Base-by-base conservation (phyloP, 352 stramenopile genomes). In the Phytophthora colocasiae region DNA sequence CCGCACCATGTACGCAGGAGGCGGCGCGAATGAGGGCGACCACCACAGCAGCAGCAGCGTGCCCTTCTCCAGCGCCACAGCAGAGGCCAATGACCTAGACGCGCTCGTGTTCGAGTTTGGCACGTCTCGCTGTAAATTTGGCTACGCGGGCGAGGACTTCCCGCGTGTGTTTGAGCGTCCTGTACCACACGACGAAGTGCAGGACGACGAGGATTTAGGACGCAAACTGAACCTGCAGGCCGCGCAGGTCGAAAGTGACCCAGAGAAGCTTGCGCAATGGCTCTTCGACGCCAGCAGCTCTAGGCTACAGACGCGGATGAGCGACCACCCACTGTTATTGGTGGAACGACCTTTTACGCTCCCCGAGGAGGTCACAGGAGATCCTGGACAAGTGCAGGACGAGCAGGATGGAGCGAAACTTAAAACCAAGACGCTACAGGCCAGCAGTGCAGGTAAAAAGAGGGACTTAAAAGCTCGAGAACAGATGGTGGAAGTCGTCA, bases 121-220 rank as follows among this genome's bases (percentile, higher is more conserved):
- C 64, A 89, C 82, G 34, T 69, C 81, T 1, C 73, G 73, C 15
- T 92, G 83, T 72, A 92, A 97, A 58, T 78, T 95, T 48, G 91
- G 91, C 29, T 97, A 91, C 67, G 87, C 90, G 1, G 91, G 91
- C 54, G 90, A 97, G 66, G 90, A 97, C 56, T 92, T 90, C 51
- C 90, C 90, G 40, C 87, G 87, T 38, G 81, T 92, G 19, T 91
- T 71, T 52, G 84, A 92, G 62, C 73, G 61, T 24, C 74, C 80
- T 6, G 29, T 85, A 15, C 31, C 59, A 1, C 22, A 52, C 4
- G 22, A 65, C 5, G 54, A 69, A 38, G 55, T 49, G 6, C 60
- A 63, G 22, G 66, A 73, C 24, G 70, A 73, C n/a, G 41, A 51
- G 15, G 50, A 64, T 8, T 36, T 63, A 15, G 63, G 43, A 12